Conservation (phyloP, 768 basidiomycete genomes). For the Tulasnella calospora region DNA sequence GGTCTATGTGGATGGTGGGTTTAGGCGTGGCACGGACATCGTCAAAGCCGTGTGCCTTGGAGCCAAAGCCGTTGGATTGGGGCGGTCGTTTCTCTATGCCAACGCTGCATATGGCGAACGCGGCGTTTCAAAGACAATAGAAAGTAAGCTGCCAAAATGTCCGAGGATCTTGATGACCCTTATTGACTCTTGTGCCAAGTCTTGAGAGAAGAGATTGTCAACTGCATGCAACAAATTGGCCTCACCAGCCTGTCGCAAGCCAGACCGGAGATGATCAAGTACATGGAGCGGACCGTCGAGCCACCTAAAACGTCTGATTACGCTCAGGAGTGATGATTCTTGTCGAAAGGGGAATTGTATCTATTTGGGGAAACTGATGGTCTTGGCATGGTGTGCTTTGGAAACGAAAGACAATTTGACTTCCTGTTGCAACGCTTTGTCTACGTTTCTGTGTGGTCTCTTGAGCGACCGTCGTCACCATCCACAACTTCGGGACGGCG, state of each 20-base stretch:
- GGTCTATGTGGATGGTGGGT: constrained; percentile 47
- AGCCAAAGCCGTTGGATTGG: constrained; percentile 80
- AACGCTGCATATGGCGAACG: constrained; percentile 40
- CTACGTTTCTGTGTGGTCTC: background rate
- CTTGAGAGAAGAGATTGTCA: constrained; percentile 24
- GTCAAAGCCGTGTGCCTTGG: constrained; percentile 49
- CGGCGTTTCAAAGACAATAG: constrained; percentile 31
- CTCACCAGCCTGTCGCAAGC: constrained; percentile 22
- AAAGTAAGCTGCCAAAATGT: constrained; percentile 28
- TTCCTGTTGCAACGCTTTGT: background rate
- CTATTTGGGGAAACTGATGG: background rate
- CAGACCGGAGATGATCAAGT: constrained; percentile 24
- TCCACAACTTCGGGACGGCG: background rate
- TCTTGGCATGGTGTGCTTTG: background rate
- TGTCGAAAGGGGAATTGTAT: background rate
- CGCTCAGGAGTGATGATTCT: constrained; percentile 10
- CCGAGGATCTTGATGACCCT: constrained; percentile 34
- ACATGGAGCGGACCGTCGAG: constrained; percentile 14
- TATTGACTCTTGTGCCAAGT: background rate
- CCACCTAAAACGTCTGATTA: constrained; percentile 20
- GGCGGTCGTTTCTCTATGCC: constrained; percentile 77
- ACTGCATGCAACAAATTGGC: constrained; percentile 26
- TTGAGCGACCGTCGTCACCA: background rate
- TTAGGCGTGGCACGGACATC: constrained; percentile 47
- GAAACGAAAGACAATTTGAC: background rate